Evolutionary conservation across 1,284 basidiomycete genomes (phyloP).

Genomic region (Vanrija sp.): DNA sequence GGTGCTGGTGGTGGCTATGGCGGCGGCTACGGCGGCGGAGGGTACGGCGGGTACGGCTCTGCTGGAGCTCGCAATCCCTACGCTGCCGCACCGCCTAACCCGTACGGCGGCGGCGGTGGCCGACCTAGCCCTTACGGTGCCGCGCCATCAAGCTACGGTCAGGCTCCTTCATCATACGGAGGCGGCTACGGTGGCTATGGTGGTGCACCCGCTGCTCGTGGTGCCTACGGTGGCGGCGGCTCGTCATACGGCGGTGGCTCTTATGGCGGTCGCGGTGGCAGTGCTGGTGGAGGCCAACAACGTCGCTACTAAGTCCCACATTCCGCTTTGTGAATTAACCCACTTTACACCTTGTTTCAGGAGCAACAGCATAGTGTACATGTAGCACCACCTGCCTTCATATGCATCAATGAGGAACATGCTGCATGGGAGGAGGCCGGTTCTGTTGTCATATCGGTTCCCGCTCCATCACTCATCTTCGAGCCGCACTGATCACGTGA

Average conservation of each 20-base stretch:
- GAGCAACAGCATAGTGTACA: too few relatives aligned
- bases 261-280: neutral
- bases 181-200: slow-evolving; percentile 3
- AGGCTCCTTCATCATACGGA: neutral
- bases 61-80: neutral
- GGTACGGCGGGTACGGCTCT: neutral
- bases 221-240: slow-evolving; percentile 16
- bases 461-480: too few relatives aligned
- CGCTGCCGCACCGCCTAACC: neutral
- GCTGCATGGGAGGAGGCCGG: too few relatives aligned
- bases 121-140: neutral
- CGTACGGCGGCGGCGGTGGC: neutral
- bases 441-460: too few relatives aligned
- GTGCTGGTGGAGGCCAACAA: neutral
- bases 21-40: neutral
- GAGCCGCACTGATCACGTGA: too few relatives aligned
- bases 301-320: neutral
- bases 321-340: neutral
- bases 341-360: too few relatives aligned
- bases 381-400: too few relatives aligned
- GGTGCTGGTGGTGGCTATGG: neutral
- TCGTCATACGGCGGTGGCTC: slow-evolving; percentile 5
- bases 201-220: slow-evolving; percentile 1
- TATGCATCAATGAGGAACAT: too few relatives aligned
- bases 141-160: too few relatives aligned